Conservation (phyloP, 352 stramenopile species). For the Globisporangium radiosum region DNA sequence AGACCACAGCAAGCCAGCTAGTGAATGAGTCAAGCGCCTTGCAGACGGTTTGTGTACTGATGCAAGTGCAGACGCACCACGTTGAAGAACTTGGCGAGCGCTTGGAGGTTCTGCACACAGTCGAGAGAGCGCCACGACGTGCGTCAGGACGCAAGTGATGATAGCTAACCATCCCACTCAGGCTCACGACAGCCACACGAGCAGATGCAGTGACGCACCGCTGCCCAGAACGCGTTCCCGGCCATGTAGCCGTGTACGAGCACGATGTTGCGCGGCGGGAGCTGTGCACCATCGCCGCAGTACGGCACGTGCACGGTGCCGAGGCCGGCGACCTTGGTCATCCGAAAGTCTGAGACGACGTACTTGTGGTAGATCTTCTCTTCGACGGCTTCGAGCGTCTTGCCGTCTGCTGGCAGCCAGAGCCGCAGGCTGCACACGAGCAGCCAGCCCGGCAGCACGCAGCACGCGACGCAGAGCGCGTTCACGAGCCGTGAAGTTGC, state of each 20-base stretch:
- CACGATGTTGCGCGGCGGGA: constrained; percentile 52
- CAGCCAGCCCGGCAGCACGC: constrained; percentile 43
- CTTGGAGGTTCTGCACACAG: constrained; percentile 52
- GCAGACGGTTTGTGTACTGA: neutral
- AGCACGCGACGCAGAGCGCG: constrained; percentile 32
- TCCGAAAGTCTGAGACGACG: constrained; percentile 43
- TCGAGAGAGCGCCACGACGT: constrained; percentile 1
- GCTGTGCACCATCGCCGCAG: constrained; percentile 45
- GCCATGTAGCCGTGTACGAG: constrained; percentile 76
- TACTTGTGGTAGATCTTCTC: constrained; percentile 67
- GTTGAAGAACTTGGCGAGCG: constrained; percentile 69
- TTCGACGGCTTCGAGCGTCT: constrained; percentile 46
- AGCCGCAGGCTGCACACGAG: constrained; percentile 37
- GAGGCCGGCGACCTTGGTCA: constrained; percentile 51
- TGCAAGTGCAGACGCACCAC: constrained; percentile 39
- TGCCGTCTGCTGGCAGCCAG: constrained; percentile 49
- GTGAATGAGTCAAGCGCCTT: neutral
- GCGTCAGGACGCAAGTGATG: neutral
- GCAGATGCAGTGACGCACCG: constrained; percentile 21
- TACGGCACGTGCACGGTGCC: constrained; percentile 75
- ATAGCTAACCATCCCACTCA: too few species aligned
- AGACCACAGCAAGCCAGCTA: neutral
- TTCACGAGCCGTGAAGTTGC: constrained; percentile 26
- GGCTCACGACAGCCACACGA: neutral
- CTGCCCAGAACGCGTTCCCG: constrained; percentile 71